Evolutionary conservation across 257 asterid genomes (phyloP).

Genomic region (Linderniella brevidens): DNA sequence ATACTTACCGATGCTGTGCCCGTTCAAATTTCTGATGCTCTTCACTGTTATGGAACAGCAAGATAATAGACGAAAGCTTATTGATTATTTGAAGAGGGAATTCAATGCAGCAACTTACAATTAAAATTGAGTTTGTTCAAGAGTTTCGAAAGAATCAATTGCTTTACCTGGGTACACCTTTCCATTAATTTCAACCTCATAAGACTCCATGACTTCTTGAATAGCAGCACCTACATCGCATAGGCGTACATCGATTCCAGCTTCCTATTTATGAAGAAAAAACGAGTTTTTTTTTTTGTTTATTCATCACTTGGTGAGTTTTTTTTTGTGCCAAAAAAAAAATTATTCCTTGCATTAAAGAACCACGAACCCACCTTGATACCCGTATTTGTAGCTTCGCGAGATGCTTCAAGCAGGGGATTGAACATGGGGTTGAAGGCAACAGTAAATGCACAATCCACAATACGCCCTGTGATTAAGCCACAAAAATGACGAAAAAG

Average conservation of each 20-base stretch:
- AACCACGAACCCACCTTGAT: constrained; percentile 46
- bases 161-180: constrained; percentile 80
- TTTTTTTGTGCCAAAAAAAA: neutral
- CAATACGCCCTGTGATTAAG: constrained; percentile 50
- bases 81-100: too few relatives aligned
- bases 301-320: too few relatives aligned
- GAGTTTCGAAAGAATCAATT: constrained; percentile 7
- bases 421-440: constrained; percentile 94
- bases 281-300: neutral
- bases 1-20: constrained; percentile 85
- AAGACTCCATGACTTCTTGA: constrained; percentile 98
- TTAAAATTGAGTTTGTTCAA: neutral
- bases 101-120: too few relatives aligned
- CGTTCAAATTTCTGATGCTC: constrained; percentile 87
- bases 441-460: constrained; percentile 92
- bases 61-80: too few relatives aligned
- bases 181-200: constrained; percentile 95
- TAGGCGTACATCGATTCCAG: constrained; percentile 94
- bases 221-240: constrained; percentile 95
- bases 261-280: constrained; percentile 32
- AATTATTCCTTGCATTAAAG: neutral
- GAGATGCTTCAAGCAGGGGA: constrained; percentile 92
- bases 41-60: constrained; percentile 39
- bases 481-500: neutral
- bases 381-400: constrained; percentile 93